Base-by-base conservation (phyloP, 2,329 filamentous ascomycete genomes). In the Periconia macrospinosa region DNA sequence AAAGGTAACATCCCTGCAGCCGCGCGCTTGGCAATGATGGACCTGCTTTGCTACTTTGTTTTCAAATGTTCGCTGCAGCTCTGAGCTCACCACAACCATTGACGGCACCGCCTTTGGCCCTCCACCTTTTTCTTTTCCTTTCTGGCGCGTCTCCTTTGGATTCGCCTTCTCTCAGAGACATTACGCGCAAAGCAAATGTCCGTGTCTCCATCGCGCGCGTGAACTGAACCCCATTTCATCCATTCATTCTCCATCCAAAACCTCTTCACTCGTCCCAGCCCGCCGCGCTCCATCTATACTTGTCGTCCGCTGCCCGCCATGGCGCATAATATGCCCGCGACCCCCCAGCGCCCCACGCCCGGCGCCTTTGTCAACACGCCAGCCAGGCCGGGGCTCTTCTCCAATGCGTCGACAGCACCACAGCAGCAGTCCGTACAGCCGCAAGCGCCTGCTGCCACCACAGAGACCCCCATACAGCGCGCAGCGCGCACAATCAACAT, bases 401-500 rank as follows among this genome's bases (percentile, higher is more conserved):
- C 68, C 43, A 54, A 59, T 41, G 52, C 63, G 3, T 68, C 68
- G 17, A 57, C 66, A 54, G 60, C 66, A 52, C 65, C 70, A 50
- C 55, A 62, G 41, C 60, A 64, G 52, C 63, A 60, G 30, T 55
- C 47, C 47, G 20, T 18, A 18, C 43, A 30, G 15, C 23, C 43
- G 27, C 43, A 23, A n/a, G 43, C 14, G n/a, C 9, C 30, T 18
- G 50, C 62, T 49, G 59, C 63, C 44, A 61, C 65, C 6, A 56
- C 52, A 18, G 67, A 70, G 45, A 86, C 85, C 43, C 89, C 90
- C 0, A 83, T 96, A 55, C 83, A 90, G 61, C 89, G 91, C 74
- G 94, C 91, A 18, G 91, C 92, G 45, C 83, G 82, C 60, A 92
- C 89, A 18, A 88, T 99, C 72, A 96, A 96, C 74, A 83, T 86